Evolutionary conservation across 1,284 basidiomycete species (phyloP), one percentile per base, ranked within the genome.

Genomic region (Ceratobasidium sp.): DNA sequence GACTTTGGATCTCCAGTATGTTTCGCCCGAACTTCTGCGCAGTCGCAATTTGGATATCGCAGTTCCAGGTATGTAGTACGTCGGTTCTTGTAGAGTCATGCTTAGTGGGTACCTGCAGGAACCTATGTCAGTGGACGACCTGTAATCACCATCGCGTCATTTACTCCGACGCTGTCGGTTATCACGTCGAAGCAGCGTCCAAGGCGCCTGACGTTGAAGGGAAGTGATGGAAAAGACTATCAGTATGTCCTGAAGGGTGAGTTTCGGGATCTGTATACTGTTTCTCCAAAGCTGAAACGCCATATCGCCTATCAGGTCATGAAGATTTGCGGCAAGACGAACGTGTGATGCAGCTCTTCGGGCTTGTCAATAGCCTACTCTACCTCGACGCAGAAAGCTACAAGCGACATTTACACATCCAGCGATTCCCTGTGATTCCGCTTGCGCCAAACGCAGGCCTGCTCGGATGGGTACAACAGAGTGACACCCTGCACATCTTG

Each of bases 281-380:
- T 50, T 44, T 44, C 6, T 33, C 8, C 1, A 27, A 15, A 0
- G 41, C 77, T 76, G 69, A 77, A 14, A 29, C 6, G 45, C 4
- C 15, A 29, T 15, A 33, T 48, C 15, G 27, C 36, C 48, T 48
- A 24, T 45, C 76, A 95, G 94, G 95, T n/a, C 97, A 99, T 83
- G 98, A 99, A 84, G 98, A 99, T 85, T 86, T 99, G 78, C 95
- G 98, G 67, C 98, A 99, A 84, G 98, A 99, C 82, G 98, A 99
- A 82, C 90, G 98, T 76, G 98, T 99, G 76, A 99, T 99, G 98
- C 98, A 99, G 83, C 88, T 99, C 14, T 99, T 99, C 83, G 95
- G 97, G 75, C 89, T 99, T 67, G 94, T 99, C 82, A 99, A 99
- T 83, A 98, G 95, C 0, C 85, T 99, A 0, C 89, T 99, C 22